Conservation (phyloP, 768 basidiomycete genomes). For the Boletus insuetus region DNA sequence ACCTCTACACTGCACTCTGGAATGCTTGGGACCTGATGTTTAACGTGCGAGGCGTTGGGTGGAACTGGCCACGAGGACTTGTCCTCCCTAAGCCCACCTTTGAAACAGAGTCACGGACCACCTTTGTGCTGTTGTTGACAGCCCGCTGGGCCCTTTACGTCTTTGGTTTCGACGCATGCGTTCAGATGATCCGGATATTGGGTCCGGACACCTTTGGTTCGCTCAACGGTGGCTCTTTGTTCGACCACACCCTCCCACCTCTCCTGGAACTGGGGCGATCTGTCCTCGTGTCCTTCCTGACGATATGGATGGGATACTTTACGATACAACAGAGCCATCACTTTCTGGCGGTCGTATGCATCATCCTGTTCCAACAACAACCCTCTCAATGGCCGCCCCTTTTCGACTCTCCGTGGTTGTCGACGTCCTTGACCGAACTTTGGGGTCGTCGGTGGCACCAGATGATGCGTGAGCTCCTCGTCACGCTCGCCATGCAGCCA, state of each 20-base stretch:
- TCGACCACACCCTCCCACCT: conserved; percentile 32
- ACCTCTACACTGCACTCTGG: conserved; percentile 17
- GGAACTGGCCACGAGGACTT: conserved; percentile 24
- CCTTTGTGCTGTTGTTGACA: conserved; percentile 12
- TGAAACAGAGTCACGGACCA: conserved; percentile 6
- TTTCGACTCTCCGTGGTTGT: conserved; percentile 54
- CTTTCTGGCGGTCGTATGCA: conserved; percentile 39
- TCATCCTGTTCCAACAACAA: conserved; percentile 45
- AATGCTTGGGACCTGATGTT: conserved; percentile 25
- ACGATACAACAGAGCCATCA: conserved; percentile 44
- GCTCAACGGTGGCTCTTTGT: conserved; percentile 34
- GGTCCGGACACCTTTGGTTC: conserved; percentile 39
- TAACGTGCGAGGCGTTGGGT: conserved; percentile 26
- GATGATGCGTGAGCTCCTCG: conserved; percentile 55
- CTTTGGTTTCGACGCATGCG: conserved; percentile 11
- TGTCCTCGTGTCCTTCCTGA: conserved; percentile 39
- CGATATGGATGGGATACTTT: conserved; percentile 37
- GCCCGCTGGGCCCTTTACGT: neutral
- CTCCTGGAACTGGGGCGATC: conserved; percentile 38
- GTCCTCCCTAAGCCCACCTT: conserved; percentile 8
- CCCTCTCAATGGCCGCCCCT: conserved; percentile 61
- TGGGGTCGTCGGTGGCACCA: conserved; percentile 72
- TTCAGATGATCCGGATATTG: conserved; percentile 23
- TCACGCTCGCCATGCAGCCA: conserved; percentile 48
- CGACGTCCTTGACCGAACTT: conserved; percentile 57